phyloP scores from a whole-genome alignment of 2,329 filamentous ascomycete genomes.

The Seiridium unicorne region DNA sequence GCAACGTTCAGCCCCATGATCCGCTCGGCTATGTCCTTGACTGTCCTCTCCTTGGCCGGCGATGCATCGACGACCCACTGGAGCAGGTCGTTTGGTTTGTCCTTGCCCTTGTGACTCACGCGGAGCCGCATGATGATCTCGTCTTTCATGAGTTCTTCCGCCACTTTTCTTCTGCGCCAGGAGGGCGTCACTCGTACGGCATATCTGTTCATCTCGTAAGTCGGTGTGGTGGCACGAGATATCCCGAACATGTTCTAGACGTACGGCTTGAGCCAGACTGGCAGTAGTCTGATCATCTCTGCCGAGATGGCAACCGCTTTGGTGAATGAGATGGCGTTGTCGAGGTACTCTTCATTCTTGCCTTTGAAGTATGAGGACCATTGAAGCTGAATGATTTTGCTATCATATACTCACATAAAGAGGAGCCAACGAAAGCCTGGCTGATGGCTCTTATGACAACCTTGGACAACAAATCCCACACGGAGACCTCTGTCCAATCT shows the following conservation, averaged over 20 bases:
- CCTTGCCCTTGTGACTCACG: neutral
- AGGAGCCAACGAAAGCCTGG: no score
- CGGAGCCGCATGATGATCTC: conserved; percentile 2
- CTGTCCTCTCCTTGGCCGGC: conserved; percentile 9
- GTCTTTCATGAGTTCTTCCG: conserved; percentile 1
- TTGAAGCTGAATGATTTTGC: no score
- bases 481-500: no score
- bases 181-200: conserved; percentile 6
- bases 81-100: conserved; percentile 8
- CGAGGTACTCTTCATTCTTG: conserved; percentile 9
- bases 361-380: neutral
- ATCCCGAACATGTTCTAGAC: neutral
- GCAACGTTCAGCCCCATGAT: conserved; percentile 11
- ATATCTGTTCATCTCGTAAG: neutral
- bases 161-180: neutral
- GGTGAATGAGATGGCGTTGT: conserved; percentile 5
- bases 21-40: conserved; percentile 7
- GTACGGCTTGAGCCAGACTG: conserved; percentile 9
- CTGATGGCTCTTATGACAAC: no score
- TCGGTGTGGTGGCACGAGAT: neutral
- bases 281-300: conserved; percentile 8
- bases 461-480: no score
- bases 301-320: conserved; percentile 8
- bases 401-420: no score
- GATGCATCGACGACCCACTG: conserved; percentile 10